These are phyloP conservation scores for Magnusiomyces ingens DNA, from an alignment of 1,139 yeast species.

Conservation along the genomic window DNA sequence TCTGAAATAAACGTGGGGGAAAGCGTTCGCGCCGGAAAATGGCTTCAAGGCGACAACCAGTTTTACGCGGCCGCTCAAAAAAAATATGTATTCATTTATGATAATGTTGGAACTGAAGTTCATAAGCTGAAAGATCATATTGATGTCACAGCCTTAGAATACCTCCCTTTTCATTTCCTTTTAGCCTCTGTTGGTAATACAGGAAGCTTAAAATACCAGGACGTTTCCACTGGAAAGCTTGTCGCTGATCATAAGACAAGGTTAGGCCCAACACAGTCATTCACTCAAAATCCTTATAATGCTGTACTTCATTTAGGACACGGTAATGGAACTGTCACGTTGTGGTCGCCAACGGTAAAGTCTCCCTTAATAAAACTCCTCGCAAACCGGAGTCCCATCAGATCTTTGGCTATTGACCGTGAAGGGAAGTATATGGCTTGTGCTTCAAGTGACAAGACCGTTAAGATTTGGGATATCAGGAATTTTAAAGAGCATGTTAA, in stretches of 20 bases:
- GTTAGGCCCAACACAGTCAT: constrained; percentile 80
- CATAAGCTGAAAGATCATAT: constrained; percentile 88
- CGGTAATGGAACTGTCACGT: constrained; percentile 82
- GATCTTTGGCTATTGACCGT: constrained; percentile 81
- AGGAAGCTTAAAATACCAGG: constrained; percentile 87
- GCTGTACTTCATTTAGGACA: constrained; percentile 95
- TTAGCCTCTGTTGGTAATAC: constrained; percentile 83
- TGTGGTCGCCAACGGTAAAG: constrained; percentile 90
- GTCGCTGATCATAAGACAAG: constrained; percentile 82
- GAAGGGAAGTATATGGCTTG: constrained; percentile 94
- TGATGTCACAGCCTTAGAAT: constrained; percentile 77
- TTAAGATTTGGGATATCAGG: constrained; percentile 93
- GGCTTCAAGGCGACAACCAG: constrained; percentile 77
- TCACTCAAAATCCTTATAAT: constrained; percentile 92
- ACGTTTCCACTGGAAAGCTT: constrained; percentile 84
- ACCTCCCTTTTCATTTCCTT: constrained; percentile 86
- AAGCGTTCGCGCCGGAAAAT: constrained; percentile 84
- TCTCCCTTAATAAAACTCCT: constrained; percentile 81
- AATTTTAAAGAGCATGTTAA: constrained; percentile 63
- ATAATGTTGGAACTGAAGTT: constrained; percentile 82
- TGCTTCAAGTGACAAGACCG: constrained; percentile 75
- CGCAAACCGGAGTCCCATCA: constrained; percentile 77
- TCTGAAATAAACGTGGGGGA: constrained; percentile 83
- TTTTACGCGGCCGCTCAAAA: constrained; percentile 96
- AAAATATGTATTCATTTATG: constrained; percentile 88